Base-by-base conservation (phyloP, 1,139 yeast genomes). In the Diutina pseudorugosa region DNA sequence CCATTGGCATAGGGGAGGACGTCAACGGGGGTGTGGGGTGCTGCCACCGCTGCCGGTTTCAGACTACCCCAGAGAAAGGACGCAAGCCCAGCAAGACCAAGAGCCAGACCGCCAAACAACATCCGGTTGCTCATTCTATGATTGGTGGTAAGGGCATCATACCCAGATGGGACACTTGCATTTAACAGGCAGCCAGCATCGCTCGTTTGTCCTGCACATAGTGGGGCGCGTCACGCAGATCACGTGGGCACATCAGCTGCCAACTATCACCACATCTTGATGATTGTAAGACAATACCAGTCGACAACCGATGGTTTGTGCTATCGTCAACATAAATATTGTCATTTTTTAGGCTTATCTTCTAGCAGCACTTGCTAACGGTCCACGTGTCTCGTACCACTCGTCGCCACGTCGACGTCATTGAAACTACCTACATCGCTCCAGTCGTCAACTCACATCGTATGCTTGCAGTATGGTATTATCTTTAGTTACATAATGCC, bases 91-190 rank as follows among this genome's bases (percentile, higher is more conserved):
- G 49, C 49, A 27, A 45, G 49, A 18, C 36, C 27, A 27, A 45
- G 16, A 11, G 30, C 49, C 49, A 45, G 49, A 27, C 49, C 49
- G 11, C 49, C 49, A 27, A 45, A 16, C n/a, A 45, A 27, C 49
- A 45, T 45, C 36, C 49, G 49, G 49, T 45, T 45, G 27, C 49
- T 45, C 49, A 45, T 45, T 8, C n/a, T 40, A 8, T n/a, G 20
- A 27, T 27, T 45, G 40, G 49, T 44, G 19, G 27, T 30, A 14
- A 30, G 36, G 36, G 36, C 36, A 30, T 30, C 36, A 11, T 30
- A 12, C 36, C 36, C n/a, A 30, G 36, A 30, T 12, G 36, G n/a
- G 36, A 9, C 36, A 30, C 36, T 30, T 30, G 36, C 36, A 30
- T 30, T 30, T 30, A 30, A 11, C 36, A 30, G 36, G n/a, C 36